A percentile compares a stretch with the other conserved stretches of the same genome.
These are phyloP conservation scores for Termitomyces sp. DNA, from an alignment of 768 basidiomycete genomes.

Conservation along the genomic window DNA sequence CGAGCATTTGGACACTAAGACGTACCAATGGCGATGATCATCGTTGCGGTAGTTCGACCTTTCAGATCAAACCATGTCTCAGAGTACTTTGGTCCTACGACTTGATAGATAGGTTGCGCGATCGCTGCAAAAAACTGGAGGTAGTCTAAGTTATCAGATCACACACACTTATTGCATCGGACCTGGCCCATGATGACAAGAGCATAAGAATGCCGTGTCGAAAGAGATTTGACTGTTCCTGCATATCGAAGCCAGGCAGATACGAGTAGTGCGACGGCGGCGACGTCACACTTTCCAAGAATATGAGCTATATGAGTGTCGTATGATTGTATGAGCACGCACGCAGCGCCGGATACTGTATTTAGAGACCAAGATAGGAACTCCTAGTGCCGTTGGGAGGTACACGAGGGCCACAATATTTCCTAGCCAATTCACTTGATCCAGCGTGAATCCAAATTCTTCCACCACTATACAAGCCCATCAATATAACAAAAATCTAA, in stretches of 20 bases:
- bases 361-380: conserved; percentile 52
- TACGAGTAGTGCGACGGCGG: conserved; percentile 44
- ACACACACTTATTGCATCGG: neutral
- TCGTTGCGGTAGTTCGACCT: conserved; percentile 73
- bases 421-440: conserved; percentile 78
- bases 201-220: conserved; percentile 47
- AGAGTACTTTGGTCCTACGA: conserved; percentile 76
- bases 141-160: neutral
- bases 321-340: conserved; percentile 18
- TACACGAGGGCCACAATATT: conserved; percentile 61
- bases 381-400: conserved; percentile 52
- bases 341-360: conserved; percentile 64
- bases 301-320: neutral
- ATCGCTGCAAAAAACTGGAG: conserved; percentile 55
- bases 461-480: conserved; percentile 35
- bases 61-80: conserved; percentile 79
- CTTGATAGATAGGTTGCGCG: conserved; percentile 69
- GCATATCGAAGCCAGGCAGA: conserved; percentile 77
- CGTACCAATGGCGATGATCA: conserved; percentile 47
- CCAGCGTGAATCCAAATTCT: conserved; percentile 64
- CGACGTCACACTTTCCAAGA: conserved; percentile 52
- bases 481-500: neutral
- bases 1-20: neutral
- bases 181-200: conserved; percentile 73
- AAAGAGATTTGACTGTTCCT: conserved; percentile 53